Evolutionary conservation across 1,284 basidiomycete species (phyloP), one percentile per base, ranked within the genome.

Genomic region (Xerocomus minutiporus): DNA sequence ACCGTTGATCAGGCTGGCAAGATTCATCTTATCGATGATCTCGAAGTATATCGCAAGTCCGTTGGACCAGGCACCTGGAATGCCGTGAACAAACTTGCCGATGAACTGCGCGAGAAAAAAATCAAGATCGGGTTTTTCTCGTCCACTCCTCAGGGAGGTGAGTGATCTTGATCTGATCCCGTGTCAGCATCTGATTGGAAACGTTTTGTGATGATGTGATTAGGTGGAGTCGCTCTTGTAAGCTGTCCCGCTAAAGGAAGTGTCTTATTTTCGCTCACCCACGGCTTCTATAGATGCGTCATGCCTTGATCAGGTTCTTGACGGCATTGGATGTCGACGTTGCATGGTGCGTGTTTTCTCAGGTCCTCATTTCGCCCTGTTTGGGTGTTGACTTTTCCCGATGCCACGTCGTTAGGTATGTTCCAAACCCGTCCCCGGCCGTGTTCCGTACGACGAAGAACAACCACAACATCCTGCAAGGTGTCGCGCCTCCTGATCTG

Each of bases 401-500:
- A 47, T 40, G 29, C 39, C 5, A 7, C 41, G 42, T 61, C 86
- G 35, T 42, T 59, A 90, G 88, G 88, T 91, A 89, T 72, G 88
- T 91, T 17, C 91, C 89, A 47, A 91, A 93, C 76, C 81, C 91
- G 54, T 86, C 85, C 35, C 91, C 91, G 5, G 81, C 80, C 57
- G 88, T 93, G 35, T 93, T 93, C 80, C 82, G 91, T 58, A 92
- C 88, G 55, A 93, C 91, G 56, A 93, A 93, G 78, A 89, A 91
- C 84, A 93, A 92, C 75, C 88, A 91, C 80, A 91, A 91, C 71
- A 89, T 89, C 68, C 74, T 91, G 17, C 88, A 91, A 80, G 91
- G 91, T 54, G 91, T 94, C 41, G 86, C 90, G 3, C 71, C 82
- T 13, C 82, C 86, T 13, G 81, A 80, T 56, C 77, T 90, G 34